Base-by-base conservation (phyloP, 768 basidiomycete species). In the Russula sp. region DNA sequence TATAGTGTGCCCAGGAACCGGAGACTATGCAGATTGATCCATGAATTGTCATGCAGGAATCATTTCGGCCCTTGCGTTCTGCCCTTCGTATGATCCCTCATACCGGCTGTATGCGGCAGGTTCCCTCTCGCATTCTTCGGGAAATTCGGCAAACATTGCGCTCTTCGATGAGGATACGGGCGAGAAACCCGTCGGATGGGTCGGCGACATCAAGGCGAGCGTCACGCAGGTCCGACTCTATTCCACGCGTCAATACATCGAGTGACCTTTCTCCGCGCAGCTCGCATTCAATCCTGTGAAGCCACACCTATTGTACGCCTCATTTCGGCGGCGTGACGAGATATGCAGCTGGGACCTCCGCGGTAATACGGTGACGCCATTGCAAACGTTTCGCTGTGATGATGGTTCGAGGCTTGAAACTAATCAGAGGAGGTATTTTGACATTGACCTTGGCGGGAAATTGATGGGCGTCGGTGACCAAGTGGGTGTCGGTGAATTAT, bases 301-400 rank as follows among this genome's bases (percentile, higher is more conserved):
- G 48, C 88, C 91, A 0, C 82, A 90, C 62, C 74, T 90, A 1
- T 72, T 98, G 32, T 96, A 90, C 65, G 88, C 89, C 0, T 80
- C 90, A 0, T 94, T 91, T 67, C 82, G 95, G 6, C 79, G 88
- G 13, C 77, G 77, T n/a, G 77, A 77, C 6, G 70, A 70, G 3
- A 78, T 96, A 27, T 87, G 86, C 69, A 78, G 82, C 59, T 97
- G 90, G 88, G 95, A 97, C 71, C 71, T 94, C 6, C 82, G 94
- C 0, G 77, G 81, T 3, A 80, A 87, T 72, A 69, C 80, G 35
- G 72, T 75, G 55, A 22, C 66, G 18, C 80, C 84, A 47, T 56
- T 82, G 18, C 71, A 75, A 35, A 70, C 79, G 53, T 82, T 67
- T 64, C 70, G 60, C 55, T 55, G 65, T 58, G 61, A 34, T 35